Conservation (phyloP, 2,329 filamentous ascomycete species). For the Ophiocordyceps camponoti-rufipedis region DNA sequence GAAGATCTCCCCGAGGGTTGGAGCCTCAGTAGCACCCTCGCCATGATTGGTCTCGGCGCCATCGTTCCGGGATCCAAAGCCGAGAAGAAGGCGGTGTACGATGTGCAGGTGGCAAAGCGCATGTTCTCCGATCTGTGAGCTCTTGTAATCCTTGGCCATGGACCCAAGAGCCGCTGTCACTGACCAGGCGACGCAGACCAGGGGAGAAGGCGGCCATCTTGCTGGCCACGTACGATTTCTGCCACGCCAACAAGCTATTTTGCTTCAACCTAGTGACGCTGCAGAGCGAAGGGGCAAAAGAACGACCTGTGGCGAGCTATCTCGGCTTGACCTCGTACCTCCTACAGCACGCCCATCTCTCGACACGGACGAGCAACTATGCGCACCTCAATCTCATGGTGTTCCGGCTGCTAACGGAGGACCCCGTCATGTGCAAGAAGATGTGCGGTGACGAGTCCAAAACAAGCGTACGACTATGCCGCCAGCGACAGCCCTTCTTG, state of each 20-base stretch:
- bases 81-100: slow-evolving; percentile 37
- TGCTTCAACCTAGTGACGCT: slow-evolving; percentile 64
- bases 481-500: slow-evolving; percentile 73
- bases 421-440: slow-evolving; percentile 62
- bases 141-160: not conserved
- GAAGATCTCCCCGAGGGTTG: slow-evolving; percentile 84
- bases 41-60: slow-evolving; percentile 66
- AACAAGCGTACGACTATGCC: slow-evolving; percentile 60
- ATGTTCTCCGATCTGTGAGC: slow-evolving; percentile 65
- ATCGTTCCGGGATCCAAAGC: slow-evolving; percentile 52
- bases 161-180: not conserved
- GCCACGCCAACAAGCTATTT: slow-evolving; percentile 88
- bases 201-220: slow-evolving; percentile 62
- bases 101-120: slow-evolving; percentile 64
- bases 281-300: slow-evolving; percentile 41
- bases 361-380: slow-evolving; percentile 60
- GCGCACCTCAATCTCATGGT: slow-evolving; percentile 73
- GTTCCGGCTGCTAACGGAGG: slow-evolving; percentile 72
- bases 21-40: slow-evolving; percentile 64
- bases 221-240: slow-evolving; percentile 81
- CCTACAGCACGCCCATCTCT: slow-evolving; percentile 81
- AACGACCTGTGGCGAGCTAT: slow-evolving; percentile 64
- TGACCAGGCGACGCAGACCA: slow-evolving; percentile 34
- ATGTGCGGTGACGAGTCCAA: slow-evolving; percentile 68
- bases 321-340: slow-evolving; percentile 85